Evolutionary conservation across 225 moss, liverwort and hornwort genomes (phyloP), one percentile per base, ranked within the genome.

Genomic region (Thuidium tamariscinum): DNA sequence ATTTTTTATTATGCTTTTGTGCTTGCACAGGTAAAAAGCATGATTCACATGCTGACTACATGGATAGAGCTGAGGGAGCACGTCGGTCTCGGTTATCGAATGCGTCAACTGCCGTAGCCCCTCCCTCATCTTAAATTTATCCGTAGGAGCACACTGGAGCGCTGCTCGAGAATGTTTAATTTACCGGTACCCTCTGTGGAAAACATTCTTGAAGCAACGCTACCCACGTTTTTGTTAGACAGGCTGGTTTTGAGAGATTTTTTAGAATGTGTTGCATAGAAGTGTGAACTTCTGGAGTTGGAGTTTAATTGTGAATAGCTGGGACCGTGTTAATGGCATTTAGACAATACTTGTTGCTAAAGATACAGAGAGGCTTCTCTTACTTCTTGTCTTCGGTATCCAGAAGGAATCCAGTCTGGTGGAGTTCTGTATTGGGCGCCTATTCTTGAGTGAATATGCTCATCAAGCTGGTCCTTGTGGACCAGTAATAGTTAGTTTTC

Each of bases 41-140:
- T 89, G 95, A 99, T 83, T 95, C 94, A 51, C 98, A 99, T 90
- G 96, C 95, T 80, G 98, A 98, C 80, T 97, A 99, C 44, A 94
- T 99, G 97, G 98, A 99, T 86, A 93, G 96, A 89, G 97, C 98
- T 82, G 98, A 99, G 82, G 93, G 90, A 89, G 98, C 98, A 88
- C 98, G 98, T 60, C 96, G 95, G 71, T 89, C 93, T 83, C 94
- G 98, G 79, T 85, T 99, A 67, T 97, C 96, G n/a, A 87, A 54
- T 68, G 87, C 95, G 12, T 60, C 91, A 72, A 51, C 84, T 90
- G 90, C 89, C n/a, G 91, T 90, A 62, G 91, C 93, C 59, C 65
- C 87, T 83, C 93, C 94, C 27, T 90, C 94, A 69, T 83, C 89
- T 81, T 94, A 82, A 91, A 59, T 64, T 62, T 30, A 30, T 67